phyloP scores from a whole-genome alignment of 306 rosid species.

The Fragaria nilgerrensis region DNA sequence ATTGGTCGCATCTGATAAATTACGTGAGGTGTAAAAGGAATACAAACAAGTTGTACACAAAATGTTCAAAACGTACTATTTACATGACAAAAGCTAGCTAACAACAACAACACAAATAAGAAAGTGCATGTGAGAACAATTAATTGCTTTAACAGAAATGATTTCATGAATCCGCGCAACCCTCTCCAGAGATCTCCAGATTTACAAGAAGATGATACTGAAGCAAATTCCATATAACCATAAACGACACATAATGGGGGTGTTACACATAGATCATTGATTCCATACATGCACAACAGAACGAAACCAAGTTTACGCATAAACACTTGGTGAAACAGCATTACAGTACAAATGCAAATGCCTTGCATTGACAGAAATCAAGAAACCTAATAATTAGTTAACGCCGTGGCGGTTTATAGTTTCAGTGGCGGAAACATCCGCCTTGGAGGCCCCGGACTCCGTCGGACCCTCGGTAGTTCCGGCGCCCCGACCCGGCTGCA shows the following conservation, averaged over 20 bases:
- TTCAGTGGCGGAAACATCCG: constrained; percentile 25
- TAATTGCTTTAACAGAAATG: neutral
- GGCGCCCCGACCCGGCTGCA: constrained; percentile 59
- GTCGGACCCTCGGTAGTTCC: constrained; percentile 86
- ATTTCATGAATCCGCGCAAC: neutral
- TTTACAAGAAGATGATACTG: neutral
- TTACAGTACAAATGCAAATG: no score
- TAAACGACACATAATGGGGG: neutral
- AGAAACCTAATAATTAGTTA: neutral
- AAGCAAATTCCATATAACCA: neutral
- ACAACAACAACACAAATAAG: no score
- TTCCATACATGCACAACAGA: neutral
- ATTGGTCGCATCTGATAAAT: no score
- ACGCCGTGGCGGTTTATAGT: constrained; percentile 35
- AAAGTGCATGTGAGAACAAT: neutral
- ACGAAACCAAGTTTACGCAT: no score
- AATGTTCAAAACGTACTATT: no score
- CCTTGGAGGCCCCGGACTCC: constrained; percentile 48
- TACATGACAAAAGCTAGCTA: no score
- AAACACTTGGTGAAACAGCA: no score
- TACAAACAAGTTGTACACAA: no score
- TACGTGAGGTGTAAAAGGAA: no score
- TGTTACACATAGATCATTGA: neutral
- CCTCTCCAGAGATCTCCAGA: neutral
- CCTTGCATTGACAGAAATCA: no score